These are phyloP conservation scores for Nannochloropsis gaditana DNA, from an alignment of 108 stramenopile genomes.

Conservation along the genomic window DNA sequence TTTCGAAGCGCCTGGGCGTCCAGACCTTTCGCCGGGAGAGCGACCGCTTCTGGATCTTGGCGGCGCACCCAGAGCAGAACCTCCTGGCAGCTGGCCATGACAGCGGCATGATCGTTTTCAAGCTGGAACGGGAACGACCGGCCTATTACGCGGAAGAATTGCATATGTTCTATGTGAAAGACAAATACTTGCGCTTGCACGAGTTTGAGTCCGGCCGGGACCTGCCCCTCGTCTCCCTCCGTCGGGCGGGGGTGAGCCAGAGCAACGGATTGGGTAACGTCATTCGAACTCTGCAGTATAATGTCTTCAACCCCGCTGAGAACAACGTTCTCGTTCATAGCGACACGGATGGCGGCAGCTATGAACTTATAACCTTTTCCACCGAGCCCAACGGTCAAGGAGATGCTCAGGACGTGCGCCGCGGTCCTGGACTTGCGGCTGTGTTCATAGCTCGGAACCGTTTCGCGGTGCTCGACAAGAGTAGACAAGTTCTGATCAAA, in stretches of 20 bases:
- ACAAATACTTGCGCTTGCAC: slow-evolving; percentile 85
- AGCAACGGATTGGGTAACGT: slow-evolving; percentile 72
- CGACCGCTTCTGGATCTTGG: slow-evolving; percentile 95
- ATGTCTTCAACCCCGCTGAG: slow-evolving; percentile 77
- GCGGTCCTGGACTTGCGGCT: slow-evolving; percentile 78
- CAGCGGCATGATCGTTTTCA: slow-evolving; percentile 98
- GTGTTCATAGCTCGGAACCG: slow-evolving; percentile 89
- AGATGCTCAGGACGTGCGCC: slow-evolving; percentile 68
- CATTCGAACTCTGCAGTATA: slow-evolving; percentile 84
- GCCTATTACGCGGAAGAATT: slow-evolving; percentile 64
- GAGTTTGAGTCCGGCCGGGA: slow-evolving; percentile 81
- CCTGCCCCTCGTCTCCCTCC: slow-evolving; percentile 76
- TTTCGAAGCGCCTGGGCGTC: slow-evolving; percentile 88
- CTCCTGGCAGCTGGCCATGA: slow-evolving; percentile 98
- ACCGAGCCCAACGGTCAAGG: slow-evolving; percentile 58
- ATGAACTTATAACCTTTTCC: slow-evolving; percentile 86
- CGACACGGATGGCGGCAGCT: slow-evolving; percentile 77
- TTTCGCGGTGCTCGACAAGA: slow-evolving; percentile 89
- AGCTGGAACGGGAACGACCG: slow-evolving; percentile 93
- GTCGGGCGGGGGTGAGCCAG: slow-evolving; percentile 61
- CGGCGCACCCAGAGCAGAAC: slow-evolving; percentile 85
- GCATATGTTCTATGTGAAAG: slow-evolving; percentile 86
- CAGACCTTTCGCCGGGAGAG: slow-evolving; percentile 97
- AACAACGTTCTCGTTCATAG: slow-evolving; percentile 39
- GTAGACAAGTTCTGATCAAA: slow-evolving; percentile 84